Evolutionary conservation across 805 yeast genomes (phyloP).

Genomic region (Candida gorgasii): DNA sequence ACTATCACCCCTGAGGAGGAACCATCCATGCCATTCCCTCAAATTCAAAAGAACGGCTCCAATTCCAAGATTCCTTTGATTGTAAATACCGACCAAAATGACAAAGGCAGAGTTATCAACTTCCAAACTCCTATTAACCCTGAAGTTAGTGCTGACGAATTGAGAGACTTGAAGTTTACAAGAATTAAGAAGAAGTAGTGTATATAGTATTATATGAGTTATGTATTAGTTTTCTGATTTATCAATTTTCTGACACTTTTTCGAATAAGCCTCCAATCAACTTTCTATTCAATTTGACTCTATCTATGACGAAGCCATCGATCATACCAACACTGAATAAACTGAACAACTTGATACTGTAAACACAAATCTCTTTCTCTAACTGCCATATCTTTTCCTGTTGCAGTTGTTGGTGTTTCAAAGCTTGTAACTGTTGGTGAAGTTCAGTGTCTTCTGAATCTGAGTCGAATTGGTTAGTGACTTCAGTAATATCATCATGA

Average conservation of each 20-base stretch:
- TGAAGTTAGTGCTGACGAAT: not conserved
- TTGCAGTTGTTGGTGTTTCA: slow-evolving; percentile 1
- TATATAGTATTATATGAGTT: slow-evolving; percentile 1
- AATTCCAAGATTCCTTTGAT: slow-evolving; percentile 16
- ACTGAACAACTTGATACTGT: slow-evolving; percentile 38
- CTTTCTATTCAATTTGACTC: slow-evolving; percentile 39
- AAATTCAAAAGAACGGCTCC: not conserved
- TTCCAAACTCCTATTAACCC: slow-evolving; percentile 17
- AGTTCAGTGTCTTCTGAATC: slow-evolving; percentile 13
- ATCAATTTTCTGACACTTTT: slow-evolving; percentile 19
- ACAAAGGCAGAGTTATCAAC: slow-evolving; percentile 10
- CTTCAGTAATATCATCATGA: slow-evolving; percentile 1
- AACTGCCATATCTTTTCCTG: slow-evolving; percentile 29
- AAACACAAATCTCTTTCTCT: slow-evolving; percentile 45
- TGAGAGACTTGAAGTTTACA: slow-evolving; percentile 9
- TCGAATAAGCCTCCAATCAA: slow-evolving; percentile 35
- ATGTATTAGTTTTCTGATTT: not conserved
- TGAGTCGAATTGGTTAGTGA: slow-evolving; percentile 10
- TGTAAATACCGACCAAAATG: slow-evolving; percentile 15
- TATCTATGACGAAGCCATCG: slow-evolving; percentile 20
- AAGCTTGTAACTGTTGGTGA: not conserved
- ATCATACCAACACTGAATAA: slow-evolving; percentile 36
- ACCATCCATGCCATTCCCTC: slow-evolving; percentile 10
- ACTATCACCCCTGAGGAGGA: slow-evolving; percentile 16
- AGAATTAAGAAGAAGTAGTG: slow-evolving; percentile 3